phyloP scores from a whole-genome alignment of 2,329 filamentous ascomycete genomes.

The Westerdykella sp. region DNA sequence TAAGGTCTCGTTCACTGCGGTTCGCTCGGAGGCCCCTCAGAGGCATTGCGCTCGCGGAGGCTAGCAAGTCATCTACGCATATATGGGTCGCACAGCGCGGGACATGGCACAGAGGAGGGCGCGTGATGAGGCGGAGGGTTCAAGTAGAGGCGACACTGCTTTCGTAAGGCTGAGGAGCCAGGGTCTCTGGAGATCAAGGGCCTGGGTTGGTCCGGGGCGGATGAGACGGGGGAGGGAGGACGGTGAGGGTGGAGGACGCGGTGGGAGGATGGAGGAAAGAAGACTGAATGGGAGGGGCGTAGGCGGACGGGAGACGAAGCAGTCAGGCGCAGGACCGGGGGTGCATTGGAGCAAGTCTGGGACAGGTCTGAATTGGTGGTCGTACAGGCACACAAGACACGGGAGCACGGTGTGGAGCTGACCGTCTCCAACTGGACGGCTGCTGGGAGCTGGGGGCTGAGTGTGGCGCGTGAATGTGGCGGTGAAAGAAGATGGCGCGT shows the following conservation, averaged over 20 bases:
- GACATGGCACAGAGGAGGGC: constrained; percentile 28
- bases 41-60: constrained; percentile 35
- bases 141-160: constrained; percentile 1
- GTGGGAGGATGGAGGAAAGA: constrained; percentile 1
- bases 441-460: not conserved
- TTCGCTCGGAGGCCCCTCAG: constrained; percentile 34
- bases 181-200: constrained; percentile 6
- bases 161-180: constrained; percentile 14
- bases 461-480: not conserved
- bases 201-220: constrained; percentile 9
- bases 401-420: not conserved
- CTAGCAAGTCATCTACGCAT: constrained; percentile 34
- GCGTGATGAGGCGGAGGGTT: constrained; percentile 3
- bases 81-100: constrained; percentile 18
- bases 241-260: constrained; percentile 10
- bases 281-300: constrained; percentile 1
- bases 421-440: not conserved
- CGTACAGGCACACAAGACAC: not conserved
- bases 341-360: constrained; percentile 1
- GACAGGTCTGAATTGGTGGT: not conserved
- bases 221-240: not conserved
- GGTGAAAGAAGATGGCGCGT: not conserved
- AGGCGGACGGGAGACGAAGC: not conserved
- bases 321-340: constrained; percentile 1
- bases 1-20: constrained; percentile 38